Base-by-base conservation (phyloP, 1,284 basidiomycete genomes). In the Singerocomus inundabilis region DNA sequence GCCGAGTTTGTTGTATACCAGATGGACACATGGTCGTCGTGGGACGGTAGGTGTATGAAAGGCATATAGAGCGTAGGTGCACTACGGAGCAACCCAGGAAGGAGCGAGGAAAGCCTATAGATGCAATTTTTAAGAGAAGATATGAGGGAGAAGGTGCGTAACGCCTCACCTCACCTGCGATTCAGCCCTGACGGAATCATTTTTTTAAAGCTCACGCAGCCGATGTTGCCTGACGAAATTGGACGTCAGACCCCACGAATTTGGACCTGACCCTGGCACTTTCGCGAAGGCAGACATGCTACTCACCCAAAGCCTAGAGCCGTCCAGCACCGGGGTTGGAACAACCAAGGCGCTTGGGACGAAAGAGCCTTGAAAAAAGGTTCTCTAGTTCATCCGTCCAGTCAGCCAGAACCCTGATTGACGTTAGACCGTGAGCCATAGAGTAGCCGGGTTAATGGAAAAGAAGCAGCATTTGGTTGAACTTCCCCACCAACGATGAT, bases 21-120 rank as follows among this genome's bases (percentile, higher is more conserved):
- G 51, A 90, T 77, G 13, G 83, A 81, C 41, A 79, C 80, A 64
- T 81, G 83, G 72, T 89, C 86, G 55, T 80, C 77, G 34, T 66
- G 63, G 52, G 79, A 78, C 51, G 79, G 71, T 52, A 89, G 63
- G 63, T 89, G 83, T 62, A 89, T 75, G 71, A 73, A 84, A 46
- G 87, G 87, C 86, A 89, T 89, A 24, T 51, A 52, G 56, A 46
- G 48, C 30, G 48, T 11, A 40, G 21, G 29, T 41, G 44, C 32
- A 35, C 25, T n/a, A 28, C 43, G 26, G 41, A 37, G 31, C 32
- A 33, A 54, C 35, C 51, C 44, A 43, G 32, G 44, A 26, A 39
- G 46, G 44, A 38, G 33, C 10, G 21, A 31, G 38, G 43, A 24
- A 48, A 12, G 44, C 46, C 37, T 47, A 42, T 24, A 29, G 33